Base-by-base conservation (phyloP, 2,329 filamentous ascomycete species). In the Paecilomyces variotii region DNA sequence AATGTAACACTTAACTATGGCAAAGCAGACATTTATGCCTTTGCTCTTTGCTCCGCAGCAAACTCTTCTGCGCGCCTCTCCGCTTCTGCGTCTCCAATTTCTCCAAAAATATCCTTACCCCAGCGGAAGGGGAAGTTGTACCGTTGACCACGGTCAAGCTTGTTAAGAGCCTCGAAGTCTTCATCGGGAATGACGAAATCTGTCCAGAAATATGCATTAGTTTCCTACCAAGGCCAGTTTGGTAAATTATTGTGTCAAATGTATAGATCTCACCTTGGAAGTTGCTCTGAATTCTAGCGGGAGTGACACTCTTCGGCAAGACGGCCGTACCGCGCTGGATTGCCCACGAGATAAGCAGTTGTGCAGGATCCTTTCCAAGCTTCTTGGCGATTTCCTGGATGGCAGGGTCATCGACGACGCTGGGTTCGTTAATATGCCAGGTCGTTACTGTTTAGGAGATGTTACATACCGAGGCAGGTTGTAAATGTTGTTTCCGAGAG, bases 331-430 rank as follows among this genome's bases (percentile, higher is more conserved):
- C 81, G 27, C 82, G 74, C 65, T 83, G 78, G 7, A 84, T 73
- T 11, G 76, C 79, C 81, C 82, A 84, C 51, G 78, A 79, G 58
- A 84, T 77, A 5, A 84, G 72, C 5, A 84, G 67, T 60, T 82
- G 78, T 1, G 81, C 81, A 2, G 81, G 79, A n/a, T 86, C 79
- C 66, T 80, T 81, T 32, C 82, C 80, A 35, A 82, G 78, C 66
- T 84, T 83, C 76, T 83, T 84, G 68, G 85, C 80, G 4, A 88
- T 83, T 56, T 88, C 75, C 67, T 83, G 78, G 19, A 86, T 75
- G 6, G 84, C 78, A 0, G 83, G 80, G 70, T 84, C 85, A 53
- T 86, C 83, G 58, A 81, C 80, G 65, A 87, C 78, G 62, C 88
- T 77, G 59, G 85, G 84, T 4, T 83, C 82, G 27, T 83, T 83